Evolutionary conservation across 202 grass and related monocot species (phyloP), one percentile per base, ranked within the genome.

Genomic region (Schoenoplectus tabernaemontani): DNA sequence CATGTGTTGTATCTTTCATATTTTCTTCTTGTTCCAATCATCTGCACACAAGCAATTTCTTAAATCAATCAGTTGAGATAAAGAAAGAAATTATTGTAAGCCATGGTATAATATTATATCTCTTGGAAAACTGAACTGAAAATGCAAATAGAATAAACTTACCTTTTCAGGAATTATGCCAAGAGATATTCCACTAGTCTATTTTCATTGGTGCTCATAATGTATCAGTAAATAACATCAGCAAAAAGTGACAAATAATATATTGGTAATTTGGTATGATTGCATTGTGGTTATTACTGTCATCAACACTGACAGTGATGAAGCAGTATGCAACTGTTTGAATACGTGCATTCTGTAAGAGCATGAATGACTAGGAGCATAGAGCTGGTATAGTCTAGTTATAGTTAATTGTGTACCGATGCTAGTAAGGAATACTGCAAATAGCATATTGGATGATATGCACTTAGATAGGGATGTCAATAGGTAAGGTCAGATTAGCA

Each of bases 11-110:
- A 26, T 30, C 37, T 62, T 66, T 47, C 28, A 56, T 56, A 34
- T 75, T 48, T 34, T 2, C 48, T 69, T 69, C 28, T 34, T 36
- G 24, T 20, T 65, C 51, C 59, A 80, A 64, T 80, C 57, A 51
- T 65, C 59, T 80, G 26, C 59, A 50, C 19, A 54, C 71, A 75
- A 75, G 48, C 7, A 69, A 69, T 43, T 43, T 5, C 24, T 69
- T 34, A 15, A 43, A 23, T 44, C 28, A 32, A 63, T 69, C 24
- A 69, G 56, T 36, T 75, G 42, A 75, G 17, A 56, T 56, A 48
- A 75, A 17, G 26, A 15, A 74, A 53, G 68, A 74, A 53, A 3
- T 32, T 50, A 17, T 74, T 32, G 15, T 74, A 54, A 74, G 7
- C 38, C 8, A 43, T 3, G 37, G 19, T 8, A 68, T 9, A n/a